Conservation (phyloP, 768 basidiomycete genomes). For the Rhodotorula paludigena region DNA sequence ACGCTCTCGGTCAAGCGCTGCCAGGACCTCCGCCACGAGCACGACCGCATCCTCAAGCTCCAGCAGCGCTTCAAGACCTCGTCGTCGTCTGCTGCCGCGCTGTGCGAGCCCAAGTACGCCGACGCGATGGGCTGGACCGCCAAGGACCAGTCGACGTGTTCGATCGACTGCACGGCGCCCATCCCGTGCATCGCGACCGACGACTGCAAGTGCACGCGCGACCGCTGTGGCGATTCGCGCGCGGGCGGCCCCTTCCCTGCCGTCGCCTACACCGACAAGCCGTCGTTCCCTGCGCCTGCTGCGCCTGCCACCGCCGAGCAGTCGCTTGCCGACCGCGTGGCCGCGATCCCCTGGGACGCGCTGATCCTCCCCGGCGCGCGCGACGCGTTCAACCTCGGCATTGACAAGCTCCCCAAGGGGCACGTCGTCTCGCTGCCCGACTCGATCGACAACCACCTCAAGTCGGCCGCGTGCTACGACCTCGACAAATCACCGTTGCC, state of each 20-base stretch:
- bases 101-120: slow-evolving; percentile 28
- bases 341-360: slow-evolving; percentile 36
- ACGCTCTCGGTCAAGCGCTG: slow-evolving; percentile 37
- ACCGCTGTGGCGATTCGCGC: slow-evolving; percentile 38
- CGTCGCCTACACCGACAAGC: slow-evolving; percentile 16
- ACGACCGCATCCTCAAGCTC: slow-evolving; percentile 35
- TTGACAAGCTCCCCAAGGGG: slow-evolving; percentile 30
- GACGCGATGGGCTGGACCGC: slow-evolving; percentile 33
- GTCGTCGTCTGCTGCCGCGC: neutral
- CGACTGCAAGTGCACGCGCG: slow-evolving; percentile 41
- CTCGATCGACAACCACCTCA: slow-evolving; percentile 37
- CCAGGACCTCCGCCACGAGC: slow-evolving; percentile 34
- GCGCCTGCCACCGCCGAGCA: neutral
- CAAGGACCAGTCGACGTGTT: slow-evolving; percentile 36
- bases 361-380: slow-evolving; percentile 37
- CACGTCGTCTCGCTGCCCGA: slow-evolving; percentile 37
- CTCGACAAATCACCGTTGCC: slow-evolving; percentile 36
- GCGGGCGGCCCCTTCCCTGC: slow-evolving; percentile 22
- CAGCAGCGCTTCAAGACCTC: slow-evolving; percentile 8
- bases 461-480: slow-evolving; percentile 34
- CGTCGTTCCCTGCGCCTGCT: slow-evolving; percentile 9
- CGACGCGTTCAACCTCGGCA: slow-evolving; percentile 22
- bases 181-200: slow-evolving; percentile 39
- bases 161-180: slow-evolving; percentile 39
- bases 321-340: slow-evolving; percentile 31